A percentile compares a stretch with the other conserved stretches of the same genome.
Conservation (phyloP, 2,329 filamentous ascomycete genomes). For the Microcyclospora pomicola region DNA sequence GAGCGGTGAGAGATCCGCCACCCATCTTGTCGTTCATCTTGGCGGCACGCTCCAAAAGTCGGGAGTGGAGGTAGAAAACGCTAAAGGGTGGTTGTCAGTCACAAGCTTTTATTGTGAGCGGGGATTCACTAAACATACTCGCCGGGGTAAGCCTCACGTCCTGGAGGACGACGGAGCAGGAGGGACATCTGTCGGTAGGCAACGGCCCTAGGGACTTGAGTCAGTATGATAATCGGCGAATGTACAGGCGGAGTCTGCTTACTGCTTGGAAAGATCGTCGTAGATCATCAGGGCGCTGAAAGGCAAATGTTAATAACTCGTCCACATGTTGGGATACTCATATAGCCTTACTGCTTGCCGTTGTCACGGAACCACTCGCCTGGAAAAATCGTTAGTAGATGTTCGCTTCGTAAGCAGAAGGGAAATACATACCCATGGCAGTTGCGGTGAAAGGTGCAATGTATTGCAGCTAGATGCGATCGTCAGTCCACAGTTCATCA, state of each 20-base stretch:
- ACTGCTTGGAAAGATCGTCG: slow-evolving; percentile 96
- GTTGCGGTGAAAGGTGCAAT: slow-evolving; percentile 79
- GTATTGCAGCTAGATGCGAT: slow-evolving; percentile 62
- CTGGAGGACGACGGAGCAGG: slow-evolving; percentile 89
- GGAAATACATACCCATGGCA: slow-evolving; percentile 12
- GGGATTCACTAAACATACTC: slow-evolving; percentile 39
- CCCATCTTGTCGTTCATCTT: slow-evolving; percentile 91
- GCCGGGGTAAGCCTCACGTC: slow-evolving; percentile 98
- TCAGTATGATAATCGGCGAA: slow-evolving; percentile 42
- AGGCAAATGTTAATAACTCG: too few species aligned
- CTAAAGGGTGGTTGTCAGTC: slow-evolving; percentile 17
- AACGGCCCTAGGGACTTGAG: slow-evolving; percentile 47
- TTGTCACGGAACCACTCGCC: slow-evolving; percentile 64
- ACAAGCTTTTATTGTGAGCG: background rate
- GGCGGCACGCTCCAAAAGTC: slow-evolving; percentile 96
- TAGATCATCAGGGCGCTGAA: slow-evolving; percentile 61
- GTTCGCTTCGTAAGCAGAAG: background rate
- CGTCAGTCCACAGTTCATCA: background rate
- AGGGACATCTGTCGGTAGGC: slow-evolving; percentile 85
- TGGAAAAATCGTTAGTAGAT: slow-evolving; percentile 1
- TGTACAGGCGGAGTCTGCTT: slow-evolving; percentile 23
- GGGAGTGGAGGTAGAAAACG: slow-evolving; percentile 98
- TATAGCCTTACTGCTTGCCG: slow-evolving; percentile 49
- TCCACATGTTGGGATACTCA: too few species aligned
- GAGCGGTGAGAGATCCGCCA: slow-evolving; percentile 89